phyloP scores from a whole-genome alignment of 2,329 filamentous ascomycete genomes.

The Penicillium sp. region DNA sequence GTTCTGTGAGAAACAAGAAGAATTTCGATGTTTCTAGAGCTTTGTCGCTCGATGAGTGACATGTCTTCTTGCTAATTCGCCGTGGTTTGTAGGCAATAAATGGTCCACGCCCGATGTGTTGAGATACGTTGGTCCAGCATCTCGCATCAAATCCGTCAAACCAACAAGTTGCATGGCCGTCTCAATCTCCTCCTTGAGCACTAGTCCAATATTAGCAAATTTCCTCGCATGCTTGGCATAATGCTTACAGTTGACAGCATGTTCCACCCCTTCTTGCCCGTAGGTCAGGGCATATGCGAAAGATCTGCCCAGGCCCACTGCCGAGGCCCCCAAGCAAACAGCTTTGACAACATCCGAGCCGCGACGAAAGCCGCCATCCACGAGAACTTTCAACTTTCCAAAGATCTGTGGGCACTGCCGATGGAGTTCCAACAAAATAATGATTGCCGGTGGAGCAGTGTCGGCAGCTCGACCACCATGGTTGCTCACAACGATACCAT shows the following conservation, averaged over 20 bases:
- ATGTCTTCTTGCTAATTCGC: neutral
- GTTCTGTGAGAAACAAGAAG: neutral
- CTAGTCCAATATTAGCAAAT: neutral
- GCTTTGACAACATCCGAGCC: constrained; percentile 54
- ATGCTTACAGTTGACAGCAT: constrained; percentile 6
- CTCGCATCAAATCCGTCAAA: constrained; percentile 8
- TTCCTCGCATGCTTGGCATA: neutral
- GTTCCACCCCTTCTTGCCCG: constrained; percentile 8
- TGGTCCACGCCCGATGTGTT: constrained; percentile 7
- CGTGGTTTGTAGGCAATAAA: neutral
- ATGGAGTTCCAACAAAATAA: constrained; percentile 51
- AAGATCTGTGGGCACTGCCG: constrained; percentile 46
- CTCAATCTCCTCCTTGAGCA: constrained; percentile 6
- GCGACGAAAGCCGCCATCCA: constrained; percentile 52
- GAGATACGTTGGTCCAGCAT: constrained; percentile 6
- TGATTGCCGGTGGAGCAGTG: constrained; percentile 43
- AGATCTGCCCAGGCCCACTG: constrained; percentile 46
- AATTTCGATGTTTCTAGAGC: neutral
- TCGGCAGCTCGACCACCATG: constrained; percentile 55
- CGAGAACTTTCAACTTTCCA: constrained; percentile 46
- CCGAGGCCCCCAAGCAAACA: constrained; percentile 50
- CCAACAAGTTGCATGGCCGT: constrained; percentile 7
- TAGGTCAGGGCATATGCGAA: constrained; percentile 5
- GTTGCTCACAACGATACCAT: constrained; percentile 35
- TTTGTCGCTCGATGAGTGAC: neutral